Conservation (phyloP, 305 asterid species). For the Fraxinus nigra region DNA sequence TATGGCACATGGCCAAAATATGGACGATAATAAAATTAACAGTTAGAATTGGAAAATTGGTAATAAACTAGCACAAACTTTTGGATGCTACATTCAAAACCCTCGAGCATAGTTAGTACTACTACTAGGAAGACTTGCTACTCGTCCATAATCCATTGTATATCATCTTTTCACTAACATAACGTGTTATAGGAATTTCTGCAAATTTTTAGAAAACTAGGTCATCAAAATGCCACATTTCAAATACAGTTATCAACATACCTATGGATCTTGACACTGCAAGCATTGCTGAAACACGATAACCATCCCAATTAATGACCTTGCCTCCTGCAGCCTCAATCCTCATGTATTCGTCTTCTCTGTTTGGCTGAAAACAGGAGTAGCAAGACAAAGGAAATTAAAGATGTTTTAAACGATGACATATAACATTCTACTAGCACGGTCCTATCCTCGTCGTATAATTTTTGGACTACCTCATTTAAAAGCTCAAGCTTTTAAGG, state of each 20-base stretch:
- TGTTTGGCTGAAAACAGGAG: slow-evolving; percentile 51
- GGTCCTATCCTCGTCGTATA: background rate
- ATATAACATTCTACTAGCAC: background rate
- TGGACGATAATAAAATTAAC: background rate
- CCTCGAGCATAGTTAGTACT: background rate
- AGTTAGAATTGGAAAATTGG: background rate
- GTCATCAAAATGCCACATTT: background rate
- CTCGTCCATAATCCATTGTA: background rate
- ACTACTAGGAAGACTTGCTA: background rate
- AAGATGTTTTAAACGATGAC: background rate
- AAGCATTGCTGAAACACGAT: slow-evolving; percentile 76
- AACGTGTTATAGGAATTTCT: background rate
- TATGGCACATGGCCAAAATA: background rate
- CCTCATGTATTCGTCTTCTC: slow-evolving; percentile 73
- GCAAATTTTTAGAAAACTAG: background rate
- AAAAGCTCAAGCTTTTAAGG: background rate
- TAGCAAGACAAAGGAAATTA: background rate
- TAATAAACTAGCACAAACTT: background rate
- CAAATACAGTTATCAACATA: slow-evolving; percentile 30
- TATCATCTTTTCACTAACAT: background rate
- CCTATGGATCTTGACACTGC: slow-evolving; percentile 92
- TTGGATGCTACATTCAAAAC: background rate
- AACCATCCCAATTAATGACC: slow-evolving; percentile 78
- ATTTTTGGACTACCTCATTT: background rate
- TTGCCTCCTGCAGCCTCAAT: slow-evolving; percentile 83